phyloP scores from a whole-genome alignment of 2,329 filamentous ascomycete genomes.

The Blastomyces silverae region DNA sequence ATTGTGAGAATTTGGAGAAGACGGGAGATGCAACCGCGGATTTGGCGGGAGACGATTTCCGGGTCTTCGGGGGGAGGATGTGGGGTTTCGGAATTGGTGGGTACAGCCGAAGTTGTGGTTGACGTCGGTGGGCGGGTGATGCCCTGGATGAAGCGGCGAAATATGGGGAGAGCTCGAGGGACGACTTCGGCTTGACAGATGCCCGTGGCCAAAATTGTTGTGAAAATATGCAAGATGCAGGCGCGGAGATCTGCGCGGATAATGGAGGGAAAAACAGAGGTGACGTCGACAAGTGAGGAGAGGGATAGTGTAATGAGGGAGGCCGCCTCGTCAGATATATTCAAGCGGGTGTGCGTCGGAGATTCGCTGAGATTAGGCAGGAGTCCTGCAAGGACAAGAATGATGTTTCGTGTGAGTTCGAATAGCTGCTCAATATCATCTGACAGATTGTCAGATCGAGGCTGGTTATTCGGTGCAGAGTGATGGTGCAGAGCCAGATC shows the following conservation, averaged over 20 bases:
- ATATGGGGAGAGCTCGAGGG: slow-evolving; percentile 79
- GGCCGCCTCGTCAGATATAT: slow-evolving; percentile 81
- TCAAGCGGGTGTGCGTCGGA: slow-evolving; percentile 60
- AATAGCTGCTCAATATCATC: slow-evolving; percentile 98
- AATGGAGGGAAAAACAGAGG: slow-evolving; percentile 89
- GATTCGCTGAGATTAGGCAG: slow-evolving; percentile 61
- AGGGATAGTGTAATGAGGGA: slow-evolving; percentile 71
- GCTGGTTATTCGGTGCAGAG: slow-evolving; percentile 65
- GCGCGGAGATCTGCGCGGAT: slow-evolving; percentile 96
- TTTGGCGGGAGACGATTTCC: slow-evolving; percentile 56
- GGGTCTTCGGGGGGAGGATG: slow-evolving; percentile 33
- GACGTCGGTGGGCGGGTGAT: slow-evolving; percentile 48
- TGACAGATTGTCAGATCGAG: slow-evolving; percentile 68
- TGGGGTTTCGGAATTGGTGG: slow-evolving; percentile 14
- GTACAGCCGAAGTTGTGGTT: slow-evolving; percentile 14
- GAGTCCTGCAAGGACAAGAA: slow-evolving; percentile 80
- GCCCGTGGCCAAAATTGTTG: slow-evolving; percentile 81
- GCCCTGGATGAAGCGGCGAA: slow-evolving; percentile 81
- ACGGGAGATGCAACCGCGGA: slow-evolving; percentile 73
- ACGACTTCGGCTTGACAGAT: slow-evolving; percentile 82
- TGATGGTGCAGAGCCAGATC: slow-evolving; percentile 87
- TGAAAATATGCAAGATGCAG: slow-evolving; percentile 94
- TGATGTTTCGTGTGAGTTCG: slow-evolving; percentile 91
- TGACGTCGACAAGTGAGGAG: slow-evolving; percentile 84
- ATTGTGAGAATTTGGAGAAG: slow-evolving; percentile 64